Conservation (phyloP, 768 basidiomycete genomes). For the Auricularia sp. region DNA sequence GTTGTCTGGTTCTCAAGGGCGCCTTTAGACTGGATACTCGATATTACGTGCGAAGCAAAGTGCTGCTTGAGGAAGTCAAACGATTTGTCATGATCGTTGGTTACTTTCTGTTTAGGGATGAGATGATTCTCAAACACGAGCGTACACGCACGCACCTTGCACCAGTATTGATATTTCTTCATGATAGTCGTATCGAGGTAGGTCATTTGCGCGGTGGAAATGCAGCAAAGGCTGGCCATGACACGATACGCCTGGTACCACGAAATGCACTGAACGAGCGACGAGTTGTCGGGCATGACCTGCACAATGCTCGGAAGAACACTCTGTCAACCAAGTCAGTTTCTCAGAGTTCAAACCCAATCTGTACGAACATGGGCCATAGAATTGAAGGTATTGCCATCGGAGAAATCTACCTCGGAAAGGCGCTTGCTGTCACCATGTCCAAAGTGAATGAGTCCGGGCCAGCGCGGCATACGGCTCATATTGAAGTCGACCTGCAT, state of each 20-base stretch:
- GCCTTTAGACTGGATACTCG: constrained; percentile 20
- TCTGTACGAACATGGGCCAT: constrained; percentile 14
- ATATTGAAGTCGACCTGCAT: constrained; percentile 9
- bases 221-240: constrained; percentile 19
- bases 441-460: constrained; percentile 20
- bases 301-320: constrained; percentile 21
- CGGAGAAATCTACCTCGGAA: constrained; percentile 14
- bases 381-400: constrained; percentile 18
- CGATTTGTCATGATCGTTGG: constrained; percentile 16
- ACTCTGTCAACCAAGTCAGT: constrained; percentile 13
- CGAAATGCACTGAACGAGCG: constrained; percentile 20
- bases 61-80: constrained; percentile 25
- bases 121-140: not conserved
- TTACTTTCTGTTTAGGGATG: constrained; percentile 10
- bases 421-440: constrained; percentile 2
- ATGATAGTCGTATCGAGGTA: not conserved
- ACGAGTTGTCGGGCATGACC: constrained; percentile 18
- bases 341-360: not conserved
- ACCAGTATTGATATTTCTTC: not conserved
- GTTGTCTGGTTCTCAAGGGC: constrained; percentile 22
- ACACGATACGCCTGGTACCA: constrained; percentile 16
- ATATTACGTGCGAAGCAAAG: constrained; percentile 14
- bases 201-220: constrained; percentile 17
- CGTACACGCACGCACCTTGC: not conserved
- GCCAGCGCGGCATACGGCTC: constrained; percentile 20